phyloP scores from a whole-genome alignment of 192 early-diverging fungal species.

The Podila horticola region DNA sequence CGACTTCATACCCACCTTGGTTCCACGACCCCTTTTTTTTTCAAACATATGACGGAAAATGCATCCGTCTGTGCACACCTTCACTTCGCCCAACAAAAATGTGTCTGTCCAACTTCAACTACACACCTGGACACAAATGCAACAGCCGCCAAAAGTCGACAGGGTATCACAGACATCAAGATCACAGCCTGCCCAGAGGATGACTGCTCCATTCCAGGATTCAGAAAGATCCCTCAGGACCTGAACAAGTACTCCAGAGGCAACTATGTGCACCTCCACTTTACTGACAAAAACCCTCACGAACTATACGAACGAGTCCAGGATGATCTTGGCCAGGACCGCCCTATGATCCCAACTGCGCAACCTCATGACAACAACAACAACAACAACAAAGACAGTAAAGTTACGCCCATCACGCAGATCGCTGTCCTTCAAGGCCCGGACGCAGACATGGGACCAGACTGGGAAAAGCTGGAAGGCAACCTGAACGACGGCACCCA shows the following conservation, averaged over 20 bases:
- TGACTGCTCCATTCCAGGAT: slow-evolving; percentile 34
- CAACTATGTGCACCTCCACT: slow-evolving; percentile 45
- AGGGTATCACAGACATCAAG: slow-evolving; percentile 32
- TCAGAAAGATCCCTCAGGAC: slow-evolving; percentile 34
- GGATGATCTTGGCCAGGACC: not conserved
- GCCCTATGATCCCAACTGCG: not conserved
- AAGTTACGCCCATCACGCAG: slow-evolving; percentile 23
- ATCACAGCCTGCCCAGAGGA: slow-evolving; percentile 35
- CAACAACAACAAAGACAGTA: not conserved
- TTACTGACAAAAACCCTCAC: slow-evolving; percentile 12
- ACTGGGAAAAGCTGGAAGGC: slow-evolving; percentile 38
- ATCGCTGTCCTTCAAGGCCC: slow-evolving; percentile 34
- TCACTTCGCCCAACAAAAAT: not conserved
- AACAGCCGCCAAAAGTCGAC: not conserved
- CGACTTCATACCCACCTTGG: not conserved
- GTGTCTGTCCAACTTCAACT: too few species aligned
- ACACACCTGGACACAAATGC: not conserved
- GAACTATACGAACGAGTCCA: too few species aligned
- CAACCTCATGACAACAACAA: not conserved
- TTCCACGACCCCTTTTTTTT: not conserved
- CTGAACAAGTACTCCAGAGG: slow-evolving; percentile 42
- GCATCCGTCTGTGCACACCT: not conserved
- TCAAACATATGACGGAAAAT: not conserved
- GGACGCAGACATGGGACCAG: slow-evolving; percentile 22
- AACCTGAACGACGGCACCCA: slow-evolving; percentile 43